Base-by-base conservation (phyloP, 768 basidiomycete genomes). In the Brasilioporus rufonigricans region DNA sequence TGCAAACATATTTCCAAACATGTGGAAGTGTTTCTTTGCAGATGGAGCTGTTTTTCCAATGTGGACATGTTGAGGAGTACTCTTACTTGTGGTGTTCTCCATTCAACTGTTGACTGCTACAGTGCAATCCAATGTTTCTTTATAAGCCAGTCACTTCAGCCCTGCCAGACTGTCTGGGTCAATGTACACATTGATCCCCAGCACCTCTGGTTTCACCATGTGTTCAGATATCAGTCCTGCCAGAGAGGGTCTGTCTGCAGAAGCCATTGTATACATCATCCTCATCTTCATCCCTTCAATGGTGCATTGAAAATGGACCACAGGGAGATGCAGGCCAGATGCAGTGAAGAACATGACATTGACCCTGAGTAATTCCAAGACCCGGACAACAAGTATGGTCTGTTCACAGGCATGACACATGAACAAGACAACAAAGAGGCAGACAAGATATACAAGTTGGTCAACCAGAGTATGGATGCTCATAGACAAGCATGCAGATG, bases 401-500 rank as follows among this genome's bases (percentile, higher is more conserved):
- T 98, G 7, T 98, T 99, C 67, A 91, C 94, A 5, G 94, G 95
- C 13, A 95, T 89, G 10, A 91, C 92, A n/a, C n/a, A 99, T 68
- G 95, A 99, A 69, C 87, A 89, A 53, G 97, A 98, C 60, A 97
- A 99, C 58, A 95, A 98, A 62, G 97, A 98, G 70, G 97, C 96
- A 0, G 96, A 98, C 71, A 82, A 81, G 67, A 97, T 97, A 48
- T 99, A 96, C 68, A 96, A 97, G 24, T 64, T 75, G n/a, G 95
- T 98, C 1, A 95, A 98, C 64, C 78, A 83, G 40, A 84, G 85
- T 27, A 95, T 99, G 89, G 96, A 98, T 68, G 80, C 86, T 38
- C 77, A 96, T 57, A 75, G 97, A 64, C 82, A 83, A 66, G 79
- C 81, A 44, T 82, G 89, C 58, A 85, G 91, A 91, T 91, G 71